Percentiles rank a stretch among this genome's conserved stretches.
phyloP scores from a whole-genome alignment of 371 early-diverging fungal species.

The Neoconidiobolus thromboides region DNA sequence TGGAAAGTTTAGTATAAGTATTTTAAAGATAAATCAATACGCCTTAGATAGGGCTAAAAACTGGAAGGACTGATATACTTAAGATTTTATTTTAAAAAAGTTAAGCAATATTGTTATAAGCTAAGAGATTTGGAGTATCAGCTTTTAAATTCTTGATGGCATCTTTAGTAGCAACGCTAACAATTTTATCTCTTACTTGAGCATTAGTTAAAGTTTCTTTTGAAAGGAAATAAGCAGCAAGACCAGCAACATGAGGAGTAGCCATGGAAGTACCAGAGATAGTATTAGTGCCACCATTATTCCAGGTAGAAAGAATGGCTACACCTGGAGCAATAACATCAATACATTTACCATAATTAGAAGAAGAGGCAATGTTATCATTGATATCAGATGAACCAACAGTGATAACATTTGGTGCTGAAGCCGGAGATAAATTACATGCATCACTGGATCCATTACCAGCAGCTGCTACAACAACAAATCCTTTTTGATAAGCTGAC shows the following conservation, averaged over 20 bases:
- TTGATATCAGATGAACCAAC: slow-evolving; percentile 79
- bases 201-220: slow-evolving; percentile 21
- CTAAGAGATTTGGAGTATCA: slow-evolving; percentile 59
- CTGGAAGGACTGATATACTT: too few relatives aligned
- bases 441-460: slow-evolving; percentile 94
- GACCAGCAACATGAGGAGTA: slow-evolving; percentile 94
- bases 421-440: slow-evolving; percentile 91
- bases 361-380: slow-evolving; percentile 81
- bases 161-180: slow-evolving; percentile 41
- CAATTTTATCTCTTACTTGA: slow-evolving; percentile 46
- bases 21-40: too few relatives aligned
- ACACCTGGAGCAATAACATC: slow-evolving; percentile 92
- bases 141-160: slow-evolving; percentile 35
- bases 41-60: too few relatives aligned
- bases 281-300: slow-evolving; percentile 49
- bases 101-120: slow-evolving; percentile 25
- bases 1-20: too few relatives aligned
- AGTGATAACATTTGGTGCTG: slow-evolving; percentile 76
- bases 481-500: slow-evolving; percentile 22
- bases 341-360: slow-evolving; percentile 82
- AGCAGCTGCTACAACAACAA: slow-evolving; percentile 54
- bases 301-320: slow-evolving; percentile 82
- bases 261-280: slow-evolving; percentile 99
- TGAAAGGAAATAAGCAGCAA: slow-evolving; percentile 73
- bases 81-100: too few relatives aligned